Evolutionary conservation across 2,329 filamentous ascomycete species (phyloP), one percentile per base, ranked within the genome.

Genomic region (Colletotrichum acutatum): DNA sequence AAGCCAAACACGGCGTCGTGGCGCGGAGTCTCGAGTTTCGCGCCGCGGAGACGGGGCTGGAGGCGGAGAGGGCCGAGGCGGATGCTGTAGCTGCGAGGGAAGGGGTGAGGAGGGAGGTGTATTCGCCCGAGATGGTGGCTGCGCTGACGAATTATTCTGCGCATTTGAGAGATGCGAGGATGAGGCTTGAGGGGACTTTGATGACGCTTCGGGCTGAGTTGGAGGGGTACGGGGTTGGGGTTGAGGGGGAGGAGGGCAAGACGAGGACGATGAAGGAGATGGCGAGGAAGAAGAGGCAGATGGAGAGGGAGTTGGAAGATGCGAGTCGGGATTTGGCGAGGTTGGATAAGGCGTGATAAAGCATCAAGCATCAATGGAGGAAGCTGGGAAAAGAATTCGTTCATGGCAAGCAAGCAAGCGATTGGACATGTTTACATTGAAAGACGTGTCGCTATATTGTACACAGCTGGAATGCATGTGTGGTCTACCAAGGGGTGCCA

Each of bases 1-100:
- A 91, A 74, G 82, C 84, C 2, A 90, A 90, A 75, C 88, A 90
- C 78, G 86, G 87, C 34, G 81, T 85, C 24, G 81, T 88, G 5
- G 87, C 88, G 1, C 83, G 86, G 5, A 86, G 83, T 16, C 82
- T 90, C 2, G 86, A 88, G 76, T 84, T 90, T n/a, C 84, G 84
- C 53, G 88, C 88, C 30, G 78, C 82, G 2, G 82, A 86, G 42
- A 82, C 85, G 1, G 80, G 83, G 0, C 80, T 89, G 1, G 78
- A 82, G 4, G 86, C 88, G 1, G 83, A 84, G 67, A 78, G 79
- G 19, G 82, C 84, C 56, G 82, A 85, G 32, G 76, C 81, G 14
- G 83, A 86, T 6, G 82, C 83, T 0, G 78, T 79, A 22, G 75
- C 79, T 4, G 78, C 83, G 8, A 77, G 84, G 16, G 78, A 79